Base-by-base conservation (phyloP, 768 basidiomycete genomes). In the Mycena belliarum region DNA sequence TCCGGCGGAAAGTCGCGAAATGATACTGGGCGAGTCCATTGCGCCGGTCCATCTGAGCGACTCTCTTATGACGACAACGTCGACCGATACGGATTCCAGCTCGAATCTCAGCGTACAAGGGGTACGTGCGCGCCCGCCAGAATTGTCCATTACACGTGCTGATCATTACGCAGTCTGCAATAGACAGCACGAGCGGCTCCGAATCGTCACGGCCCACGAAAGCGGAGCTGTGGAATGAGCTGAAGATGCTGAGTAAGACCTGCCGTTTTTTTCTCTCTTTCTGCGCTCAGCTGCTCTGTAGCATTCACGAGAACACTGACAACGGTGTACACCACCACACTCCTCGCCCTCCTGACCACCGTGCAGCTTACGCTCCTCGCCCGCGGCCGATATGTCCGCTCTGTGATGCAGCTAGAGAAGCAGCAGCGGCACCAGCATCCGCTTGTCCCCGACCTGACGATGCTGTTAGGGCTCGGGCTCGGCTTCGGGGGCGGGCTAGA, bases 281-380 rank as follows among this genome's bases (percentile, higher is more conserved):
- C 33, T 33, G 23, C 14, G 42, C 46, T 16, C 50, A 53, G 16
- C 40, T 41, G 18, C 59, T 38, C 11, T 28, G 16, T 57, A 97
- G 94, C 93, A 7, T 83, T 98, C 57, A 96, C 95, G 2, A 81
- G 95, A 52, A 87, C 91, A 16, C 73, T 98, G 25, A 95, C 95
- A 8, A 85, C 89, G 0, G 72, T 95, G 23, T 98, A 98, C 71
- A 85, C 94, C 15, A 83, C 88, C 21, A 89, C 92, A 16, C 83
- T 98, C 26, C 82, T 98, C 41, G 82, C 88, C 18, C 80, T 98
- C n/a, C 81, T 95, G 47, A 95, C 93, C 0, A 83, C 87, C 25
- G 80, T 93, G 15, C 95, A 98, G 69, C 82, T 98, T 14, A 89
- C 87, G 26, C 73, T 96, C 6, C 84, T 98, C 41, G 93, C 92